These are phyloP conservation scores for Kandelia obovata DNA, from an alignment of 345 rosid species.

Conservation along the genomic window DNA sequence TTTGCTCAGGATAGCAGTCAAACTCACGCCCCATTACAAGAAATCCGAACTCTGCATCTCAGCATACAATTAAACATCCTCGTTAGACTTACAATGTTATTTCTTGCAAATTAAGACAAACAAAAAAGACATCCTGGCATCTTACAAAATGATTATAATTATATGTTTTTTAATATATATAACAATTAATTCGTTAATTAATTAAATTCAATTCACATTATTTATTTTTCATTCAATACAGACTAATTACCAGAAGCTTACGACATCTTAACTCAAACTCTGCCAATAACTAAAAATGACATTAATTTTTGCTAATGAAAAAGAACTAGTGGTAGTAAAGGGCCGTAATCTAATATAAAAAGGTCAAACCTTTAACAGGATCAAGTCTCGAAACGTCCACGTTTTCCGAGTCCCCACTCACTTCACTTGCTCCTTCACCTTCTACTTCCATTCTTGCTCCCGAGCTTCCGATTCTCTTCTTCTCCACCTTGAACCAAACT, in stretches of 20 bases:
- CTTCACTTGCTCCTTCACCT: constrained; percentile 16
- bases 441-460: constrained; percentile 21
- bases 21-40: constrained; percentile 70
- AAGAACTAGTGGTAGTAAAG: too few relatives aligned
- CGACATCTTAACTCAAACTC: too few relatives aligned
- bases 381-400: constrained; percentile 42
- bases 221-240: too few relatives aligned
- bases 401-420: constrained; percentile 12
- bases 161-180: too few relatives aligned
- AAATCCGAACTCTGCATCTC: constrained; percentile 74
- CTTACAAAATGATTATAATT: too few relatives aligned
- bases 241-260: too few relatives aligned
- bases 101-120: neutral
- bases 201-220: too few relatives aligned
- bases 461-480: constrained; percentile 25
- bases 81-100: neutral
- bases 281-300: too few relatives aligned
- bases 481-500: constrained; percentile 52
- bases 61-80: neutral
- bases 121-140: too few relatives aligned
- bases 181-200: too few relatives aligned
- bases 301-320: too few relatives aligned
- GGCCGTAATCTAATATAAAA: neutral
- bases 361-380: constrained; percentile 56
- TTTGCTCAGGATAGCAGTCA: constrained; percentile 54